Conservation (phyloP, 2,329 filamentous ascomycete species). For the Colletotrichum echinochloae region DNA sequence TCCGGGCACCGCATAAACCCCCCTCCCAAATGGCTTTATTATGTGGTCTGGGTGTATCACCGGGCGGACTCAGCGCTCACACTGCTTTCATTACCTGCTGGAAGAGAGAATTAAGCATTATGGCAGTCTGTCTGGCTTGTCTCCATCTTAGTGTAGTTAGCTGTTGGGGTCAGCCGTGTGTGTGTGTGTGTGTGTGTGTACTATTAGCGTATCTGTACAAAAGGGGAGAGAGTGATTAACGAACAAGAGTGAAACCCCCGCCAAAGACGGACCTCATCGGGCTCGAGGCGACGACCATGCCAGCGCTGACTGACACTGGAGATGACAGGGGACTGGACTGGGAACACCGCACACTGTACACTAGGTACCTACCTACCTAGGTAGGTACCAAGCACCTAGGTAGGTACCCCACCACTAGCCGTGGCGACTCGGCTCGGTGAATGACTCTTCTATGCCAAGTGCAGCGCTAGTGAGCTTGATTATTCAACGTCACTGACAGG, state of each 20-base stretch:
- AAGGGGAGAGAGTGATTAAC: background rate
- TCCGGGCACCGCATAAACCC: background rate
- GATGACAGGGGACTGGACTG: conserved; percentile 13
- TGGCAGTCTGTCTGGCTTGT: background rate
- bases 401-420: conserved; percentile 2
- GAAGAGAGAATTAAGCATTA: background rate
- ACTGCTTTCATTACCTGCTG: background rate
- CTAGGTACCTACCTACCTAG: background rate
- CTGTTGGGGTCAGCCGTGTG: conserved; percentile 24
- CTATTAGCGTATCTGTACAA: conserved; percentile 9
- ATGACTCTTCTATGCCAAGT: conserved; percentile 26
- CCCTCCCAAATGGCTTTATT: background rate
- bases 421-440: conserved; percentile 29
- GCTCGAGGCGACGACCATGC: background rate
- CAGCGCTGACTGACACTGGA: conserved; percentile 3
- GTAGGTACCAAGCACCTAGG: too few species aligned
- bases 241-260: conserved; percentile 17
- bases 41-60: background rate
- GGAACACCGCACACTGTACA: background rate
- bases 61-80: background rate
- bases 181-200: background rate
- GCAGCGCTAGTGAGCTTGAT: conserved; percentile 18
- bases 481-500: conserved; percentile 9
- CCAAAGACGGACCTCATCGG: conserved; percentile 31
- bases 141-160: conserved; percentile 19